These are phyloP conservation scores for Chlorella sp. DNA, from an alignment of 139 green algal species.

Conservation along the genomic window DNA sequence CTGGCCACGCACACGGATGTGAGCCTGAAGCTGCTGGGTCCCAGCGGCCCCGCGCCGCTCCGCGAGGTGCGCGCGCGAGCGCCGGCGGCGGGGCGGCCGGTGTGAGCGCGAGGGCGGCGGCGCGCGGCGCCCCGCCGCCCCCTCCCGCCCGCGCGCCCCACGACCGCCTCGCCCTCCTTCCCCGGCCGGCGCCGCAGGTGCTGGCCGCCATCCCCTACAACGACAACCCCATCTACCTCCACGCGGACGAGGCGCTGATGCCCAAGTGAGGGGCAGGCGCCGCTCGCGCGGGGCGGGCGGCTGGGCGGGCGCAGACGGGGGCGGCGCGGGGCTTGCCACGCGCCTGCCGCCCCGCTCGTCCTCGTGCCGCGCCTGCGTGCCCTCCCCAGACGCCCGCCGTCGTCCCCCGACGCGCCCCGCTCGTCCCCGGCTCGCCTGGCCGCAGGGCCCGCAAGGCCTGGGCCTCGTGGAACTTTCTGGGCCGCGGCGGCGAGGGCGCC, in stretches of 20 bases:
- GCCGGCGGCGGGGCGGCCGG: neutral
- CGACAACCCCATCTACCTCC: slow-evolving; percentile 87
- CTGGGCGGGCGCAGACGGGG: too few relatives aligned
- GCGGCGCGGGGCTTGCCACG: too few relatives aligned
- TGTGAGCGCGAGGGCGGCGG: too few relatives aligned
- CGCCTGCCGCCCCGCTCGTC: too few relatives aligned
- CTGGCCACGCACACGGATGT: slow-evolving; percentile 88
- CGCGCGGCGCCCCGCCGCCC: too few relatives aligned
- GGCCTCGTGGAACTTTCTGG: slow-evolving; percentile 93
- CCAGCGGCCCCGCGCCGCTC: slow-evolving; percentile 16
- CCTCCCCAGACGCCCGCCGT: too few relatives aligned
- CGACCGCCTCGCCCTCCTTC: neutral
- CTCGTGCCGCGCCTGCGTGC: too few relatives aligned
- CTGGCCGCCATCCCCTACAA: slow-evolving; percentile 83
- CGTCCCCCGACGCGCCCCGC: too few relatives aligned
- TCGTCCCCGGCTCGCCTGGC: too few relatives aligned
- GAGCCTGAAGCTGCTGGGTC: slow-evolving; percentile 70
- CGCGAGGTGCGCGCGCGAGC: neutral
- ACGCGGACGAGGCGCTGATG: slow-evolving; percentile 86
- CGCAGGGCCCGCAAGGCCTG: slow-evolving; percentile 72
- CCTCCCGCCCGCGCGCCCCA: neutral
- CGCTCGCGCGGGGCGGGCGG: too few relatives aligned
- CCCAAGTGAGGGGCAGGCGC: too few relatives aligned
- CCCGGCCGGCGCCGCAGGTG: slow-evolving; percentile 60
- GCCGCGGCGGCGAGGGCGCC: slow-evolving; percentile 3